Evolutionary conservation across 306 rosid species (phyloP), one percentile per base, ranked within the genome.

Genomic region (Vigna trinervia): DNA sequence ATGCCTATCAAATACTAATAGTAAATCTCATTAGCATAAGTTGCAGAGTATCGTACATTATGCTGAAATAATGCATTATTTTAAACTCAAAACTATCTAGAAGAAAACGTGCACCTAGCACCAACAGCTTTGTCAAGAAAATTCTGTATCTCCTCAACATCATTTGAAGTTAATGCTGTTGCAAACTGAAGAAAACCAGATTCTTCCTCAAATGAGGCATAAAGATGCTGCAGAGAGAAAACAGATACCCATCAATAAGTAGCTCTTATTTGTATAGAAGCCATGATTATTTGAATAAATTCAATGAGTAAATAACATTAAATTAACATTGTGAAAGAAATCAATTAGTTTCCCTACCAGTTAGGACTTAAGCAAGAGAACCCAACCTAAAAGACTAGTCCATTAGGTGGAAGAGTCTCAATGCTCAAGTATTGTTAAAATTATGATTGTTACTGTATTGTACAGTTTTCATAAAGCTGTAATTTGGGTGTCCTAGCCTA

Each of bases 61-160:
- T 52, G 57, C 57, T 17, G 56, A 76, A 39, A 71, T 26, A 14
- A 26, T 30, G 26, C 36, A 78, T 68, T 28, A 53, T 22, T 52
- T 74, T 64, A 70, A 53, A 75, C 69, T 41, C 41, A 41, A 30
- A 71, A 82, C 43, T 34, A 63, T 78, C 69, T n/a, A 63, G 57
- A 69, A 68, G 65, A 69, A 84, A 41, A 30, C 71, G 73, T 28
- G 28, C 70, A 92, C 99, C 99, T 88, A 69, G 81, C 80, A 74
- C 69, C 87, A 76, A 95, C 92, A 62, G 99, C 84, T 56, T 84
- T 63, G 69, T 95, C 91, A 52, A 92, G 97, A 87, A 95, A 95
- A 20, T 78, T 88, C 53, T 95, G 99, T 86, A 95, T 87, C 84
- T 92, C 99, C 78, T 92, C 99, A 19, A 95, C 82, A 85, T 95